Conservation (phyloP, 345 rosid species). For the Isatis tinctoria region DNA sequence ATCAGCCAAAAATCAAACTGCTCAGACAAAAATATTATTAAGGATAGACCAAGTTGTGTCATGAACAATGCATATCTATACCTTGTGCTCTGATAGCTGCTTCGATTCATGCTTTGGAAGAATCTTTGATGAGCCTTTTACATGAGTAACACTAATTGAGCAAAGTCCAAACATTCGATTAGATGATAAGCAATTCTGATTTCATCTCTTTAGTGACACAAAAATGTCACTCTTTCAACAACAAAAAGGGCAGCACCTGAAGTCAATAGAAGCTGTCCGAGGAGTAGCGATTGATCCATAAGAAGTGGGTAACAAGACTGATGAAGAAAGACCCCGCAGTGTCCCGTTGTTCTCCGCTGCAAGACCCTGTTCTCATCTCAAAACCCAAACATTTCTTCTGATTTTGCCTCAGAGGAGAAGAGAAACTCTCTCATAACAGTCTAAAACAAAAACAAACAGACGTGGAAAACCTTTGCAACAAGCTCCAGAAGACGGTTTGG, state of each 20-base stretch:
- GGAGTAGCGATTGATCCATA: conserved; percentile 49
- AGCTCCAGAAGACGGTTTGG: conserved; percentile 74
- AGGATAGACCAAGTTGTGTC: background rate
- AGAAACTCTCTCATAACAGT: background rate
- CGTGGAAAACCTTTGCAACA: conserved; percentile 59
- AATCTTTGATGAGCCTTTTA: conserved; percentile 60
- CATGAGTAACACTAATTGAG: conserved; percentile 46
- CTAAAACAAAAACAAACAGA: background rate
- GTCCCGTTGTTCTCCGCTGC: conserved; percentile 72
- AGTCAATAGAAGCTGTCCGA: conserved; percentile 55
- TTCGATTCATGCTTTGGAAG: conserved; percentile 38
- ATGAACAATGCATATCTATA: conserved; percentile 12
- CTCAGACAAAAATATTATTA: background rate
- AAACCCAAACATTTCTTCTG: conserved; percentile 19
- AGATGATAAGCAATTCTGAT: background rate
- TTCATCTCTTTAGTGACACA: background rate
- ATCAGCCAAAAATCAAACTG: background rate
- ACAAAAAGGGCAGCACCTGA: conserved; percentile 39
- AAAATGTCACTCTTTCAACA: background rate
- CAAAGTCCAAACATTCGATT: background rate
- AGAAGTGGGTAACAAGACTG: conserved; percentile 40
- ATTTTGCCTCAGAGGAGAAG: background rate
- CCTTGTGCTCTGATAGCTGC: conserved; percentile 67
- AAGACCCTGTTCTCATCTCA: conserved; percentile 69
- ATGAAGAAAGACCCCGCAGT: conserved; percentile 47